phyloP scores from a whole-genome alignment of 225 moss, liverwort and hornwort genomes.

The Physcomitrium patens region DNA sequence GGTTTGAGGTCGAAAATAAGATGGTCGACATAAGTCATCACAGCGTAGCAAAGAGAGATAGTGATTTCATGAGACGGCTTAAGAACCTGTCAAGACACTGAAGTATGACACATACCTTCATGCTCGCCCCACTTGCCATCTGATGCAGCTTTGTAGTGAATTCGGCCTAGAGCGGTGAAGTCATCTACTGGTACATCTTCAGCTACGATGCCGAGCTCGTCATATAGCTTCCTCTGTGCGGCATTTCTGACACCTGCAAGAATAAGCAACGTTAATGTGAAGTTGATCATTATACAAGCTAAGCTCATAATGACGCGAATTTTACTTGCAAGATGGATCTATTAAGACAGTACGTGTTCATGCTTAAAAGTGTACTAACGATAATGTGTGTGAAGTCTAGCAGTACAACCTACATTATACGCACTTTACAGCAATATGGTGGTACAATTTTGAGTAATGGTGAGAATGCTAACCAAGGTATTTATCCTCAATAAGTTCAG shows the following conservation, averaged over 20 bases:
- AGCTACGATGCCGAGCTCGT: constrained; percentile 91
- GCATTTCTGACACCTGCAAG: constrained; percentile 92
- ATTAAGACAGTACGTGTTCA: background rate
- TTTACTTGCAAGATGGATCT: background rate
- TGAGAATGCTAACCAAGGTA: constrained; percentile 56
- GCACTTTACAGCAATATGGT: background rate
- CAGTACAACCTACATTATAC: background rate
- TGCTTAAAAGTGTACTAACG: background rate
- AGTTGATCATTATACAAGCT: background rate
- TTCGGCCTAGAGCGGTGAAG: constrained; percentile 87
- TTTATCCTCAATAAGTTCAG: constrained; percentile 83
- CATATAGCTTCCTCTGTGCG: constrained; percentile 91
- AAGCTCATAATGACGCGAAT: background rate
- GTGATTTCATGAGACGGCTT: background rate
- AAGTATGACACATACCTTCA: constrained; percentile 61
- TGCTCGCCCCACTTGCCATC: constrained; percentile 99
- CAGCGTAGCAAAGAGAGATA: background rate
- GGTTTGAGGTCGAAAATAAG: too few species aligned
- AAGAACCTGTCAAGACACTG: background rate
- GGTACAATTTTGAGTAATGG: background rate
- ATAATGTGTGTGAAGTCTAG: background rate
- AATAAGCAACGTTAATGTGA: background rate
- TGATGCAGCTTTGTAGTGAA: constrained; percentile 93
- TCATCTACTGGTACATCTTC: constrained; percentile 90
- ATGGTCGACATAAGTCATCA: background rate